Base-by-base conservation (phyloP, 169 alveolate species). In the Plasmodium ovale region DNA sequence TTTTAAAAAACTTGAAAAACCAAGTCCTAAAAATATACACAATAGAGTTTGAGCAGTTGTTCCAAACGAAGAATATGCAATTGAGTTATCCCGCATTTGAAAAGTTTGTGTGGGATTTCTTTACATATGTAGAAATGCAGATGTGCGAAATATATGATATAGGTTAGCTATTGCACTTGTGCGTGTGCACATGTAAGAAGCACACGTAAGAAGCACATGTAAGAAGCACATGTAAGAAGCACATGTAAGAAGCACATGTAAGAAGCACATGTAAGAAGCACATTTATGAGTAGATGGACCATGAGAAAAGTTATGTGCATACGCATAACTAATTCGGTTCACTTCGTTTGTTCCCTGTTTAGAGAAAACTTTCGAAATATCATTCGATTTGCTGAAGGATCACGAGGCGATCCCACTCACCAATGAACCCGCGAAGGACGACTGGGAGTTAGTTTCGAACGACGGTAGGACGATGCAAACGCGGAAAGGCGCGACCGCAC, bases 291-390 rank as follows among this genome's bases (percentile, higher is more conserved):
- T n/a, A n/a, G n/a, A n/a, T n/a, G n/a, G n/a, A n/a, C n/a, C n/a
- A n/a, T n/a, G n/a, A n/a, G n/a, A n/a, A n/a, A n/a, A n/a, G n/a
- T n/a, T n/a, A n/a, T n/a, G n/a, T n/a, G n/a, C n/a, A n/a, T n/a
- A n/a, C n/a, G n/a, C n/a, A n/a, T n/a, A n/a, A n/a, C n/a, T n/a
- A n/a, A n/a, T n/a, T n/a, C n/a, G n/a, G 2, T 56, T 16, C 9
- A 56, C 29, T 56, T 16, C 21, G 10, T n/a, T 65, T 23, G 10
- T 65, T 65, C 10, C 6, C 10, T 39, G 21, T 65, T 10, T 42
- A 79, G 89, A 79, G 31, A 79, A 79, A 21, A 79, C 89, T 4
- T 79, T 79, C 51, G 89, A 79, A 65, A 79, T 79, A 23, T 64
- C 89, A 19, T 79, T 79, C 71, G 89, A 79, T 58, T 49, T 62